Evolutionary conservation across 192 early-diverging fungal species (phyloP), one percentile per base, ranked within the genome.

Genomic region (Coemansia javaensis): DNA sequence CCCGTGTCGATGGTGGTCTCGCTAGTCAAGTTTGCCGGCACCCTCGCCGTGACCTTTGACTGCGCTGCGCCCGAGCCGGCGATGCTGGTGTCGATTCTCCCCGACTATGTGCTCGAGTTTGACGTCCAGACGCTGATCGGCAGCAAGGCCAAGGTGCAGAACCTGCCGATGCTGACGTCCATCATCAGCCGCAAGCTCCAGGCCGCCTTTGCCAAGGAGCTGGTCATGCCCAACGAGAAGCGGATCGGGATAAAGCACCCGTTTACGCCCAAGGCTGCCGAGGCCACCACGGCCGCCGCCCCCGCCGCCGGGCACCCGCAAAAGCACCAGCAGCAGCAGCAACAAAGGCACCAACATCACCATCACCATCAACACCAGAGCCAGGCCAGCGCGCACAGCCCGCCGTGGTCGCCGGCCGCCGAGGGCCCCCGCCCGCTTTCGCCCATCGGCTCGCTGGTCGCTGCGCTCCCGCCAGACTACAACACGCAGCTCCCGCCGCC

Each of bases 71-170:
- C 53, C 3, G 68, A 67, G 43, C 59, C 64, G 7, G 50, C 60
- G 31, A 45, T 67, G 5, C 33, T 33, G 3, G 42, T 73, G 9
- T 54, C 69, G 3, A 64, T 73, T 22, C 57, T 73, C n/a, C 76
- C 85, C 2, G 86, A 87, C 45, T 91, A 88, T 36, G 66, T 80
- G 34, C 77, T 97, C 1, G 90, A 97, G 25, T 90, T 97, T 45
- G 83, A 89, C 32, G 86, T 95, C 1, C 82, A 86, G 35, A 93
- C 93, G 0, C 66, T 97, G 28, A 79, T 99, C 30, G 97, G 97
- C 0, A 91, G 93, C 60, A 82, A 90, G 53, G 93, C 97, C 21
- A 99, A 99, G 63, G 86, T 99, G 14, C 94, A 97, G 67, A 90
- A 94, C 55, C 78, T 97, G 42, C 94, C 94, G 10, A 96, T 94